Conservation (phyloP, 371 early-diverging fungal species). For the Vittaforma corneae region DNA sequence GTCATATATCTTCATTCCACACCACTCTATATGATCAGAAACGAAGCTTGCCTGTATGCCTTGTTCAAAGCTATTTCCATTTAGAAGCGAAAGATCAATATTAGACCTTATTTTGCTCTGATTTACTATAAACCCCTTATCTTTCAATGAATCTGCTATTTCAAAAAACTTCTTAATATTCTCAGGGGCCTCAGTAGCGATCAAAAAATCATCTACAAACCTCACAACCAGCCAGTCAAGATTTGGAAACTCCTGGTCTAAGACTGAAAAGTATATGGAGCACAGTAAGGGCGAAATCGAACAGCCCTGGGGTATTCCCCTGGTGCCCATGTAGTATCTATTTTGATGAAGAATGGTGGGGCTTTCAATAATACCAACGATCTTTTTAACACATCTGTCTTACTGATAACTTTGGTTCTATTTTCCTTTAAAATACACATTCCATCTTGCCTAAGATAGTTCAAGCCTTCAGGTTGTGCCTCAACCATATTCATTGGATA, state of each 20-base stretch:
- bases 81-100: constrained; percentile 13
- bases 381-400: constrained; percentile 8
- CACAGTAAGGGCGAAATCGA: constrained; percentile 43
- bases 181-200: constrained; percentile 17
- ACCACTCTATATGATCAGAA: constrained; percentile 27
- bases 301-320: constrained; percentile 53
- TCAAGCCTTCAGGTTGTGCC: too few relatives aligned
- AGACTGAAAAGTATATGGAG: constrained; percentile 26
- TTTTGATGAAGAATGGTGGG: constrained; percentile 29
- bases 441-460: too few relatives aligned
- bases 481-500: too few relatives aligned
- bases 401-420: constrained; percentile 11
- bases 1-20: constrained; percentile 38
- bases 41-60: background rate
- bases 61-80: constrained; percentile 10
- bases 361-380: constrained; percentile 15
- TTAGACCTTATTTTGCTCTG: constrained; percentile 43
- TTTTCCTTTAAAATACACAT: too few relatives aligned
- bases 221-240: constrained; percentile 38
- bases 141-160: constrained; percentile 3
- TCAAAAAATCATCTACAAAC: constrained; percentile 52
- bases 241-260: constrained; percentile 37
- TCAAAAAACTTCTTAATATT: constrained; percentile 40
- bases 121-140: constrained; percentile 30
- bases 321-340: constrained; percentile 24